These are phyloP conservation scores for Diphasiastrum complanatum DNA, from an alignment of 83 land plant species.

Conservation along the genomic window DNA sequence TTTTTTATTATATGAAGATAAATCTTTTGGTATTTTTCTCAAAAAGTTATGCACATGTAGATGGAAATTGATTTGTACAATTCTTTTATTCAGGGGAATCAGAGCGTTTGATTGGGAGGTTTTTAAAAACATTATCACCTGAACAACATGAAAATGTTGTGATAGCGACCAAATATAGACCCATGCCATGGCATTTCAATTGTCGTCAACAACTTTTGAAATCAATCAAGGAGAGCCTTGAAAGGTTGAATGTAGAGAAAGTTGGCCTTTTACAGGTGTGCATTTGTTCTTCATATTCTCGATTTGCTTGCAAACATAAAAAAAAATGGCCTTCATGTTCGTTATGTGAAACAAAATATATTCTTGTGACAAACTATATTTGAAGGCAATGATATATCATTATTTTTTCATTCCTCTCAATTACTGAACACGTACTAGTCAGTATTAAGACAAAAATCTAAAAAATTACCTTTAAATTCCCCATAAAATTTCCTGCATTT, in stretches of 20 bases:
- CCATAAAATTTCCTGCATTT: no score
- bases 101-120: constrained; percentile 14
- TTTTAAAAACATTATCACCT: constrained; percentile 6
- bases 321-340: no score
- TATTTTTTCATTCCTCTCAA: no score
- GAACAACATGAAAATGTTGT: neutral
- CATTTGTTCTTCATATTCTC: neutral
- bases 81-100: constrained; percentile 6
- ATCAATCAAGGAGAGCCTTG: constrained; percentile 18
- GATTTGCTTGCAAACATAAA: neutral
- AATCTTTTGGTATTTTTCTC: no score
- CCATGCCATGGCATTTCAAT: constrained; percentile 23
- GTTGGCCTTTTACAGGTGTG: constrained; percentile 18
- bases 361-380: no score
- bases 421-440: no score
- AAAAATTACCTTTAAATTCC: no score
- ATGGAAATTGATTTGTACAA: neutral
- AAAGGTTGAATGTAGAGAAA: constrained; percentile 11
- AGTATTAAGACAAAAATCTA: no score
- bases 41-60: neutral
- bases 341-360: no score
- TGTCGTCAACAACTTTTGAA: neutral
- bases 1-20: no score
- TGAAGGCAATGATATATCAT: no score
- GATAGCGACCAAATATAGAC: constrained; percentile 15